Conservation (phyloP, 768 basidiomycete species). For the Obba rivulosa region DNA sequence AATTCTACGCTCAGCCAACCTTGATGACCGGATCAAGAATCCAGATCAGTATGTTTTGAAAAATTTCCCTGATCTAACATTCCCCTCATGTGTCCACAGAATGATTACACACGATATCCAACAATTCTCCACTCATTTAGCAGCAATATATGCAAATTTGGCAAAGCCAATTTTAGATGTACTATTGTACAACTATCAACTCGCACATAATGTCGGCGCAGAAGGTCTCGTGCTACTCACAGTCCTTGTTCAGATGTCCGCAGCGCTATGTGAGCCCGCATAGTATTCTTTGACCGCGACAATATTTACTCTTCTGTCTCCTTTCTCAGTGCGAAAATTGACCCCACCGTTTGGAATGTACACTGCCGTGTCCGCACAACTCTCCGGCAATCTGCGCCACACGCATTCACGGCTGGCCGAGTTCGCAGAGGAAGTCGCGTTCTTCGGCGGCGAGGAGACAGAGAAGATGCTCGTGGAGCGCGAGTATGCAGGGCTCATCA, state of each 20-base stretch:
- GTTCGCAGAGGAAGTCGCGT: constrained; percentile 84
- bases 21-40: constrained; percentile 95
- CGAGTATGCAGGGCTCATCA: constrained; percentile 78
- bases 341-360: constrained; percentile 93
- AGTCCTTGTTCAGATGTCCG: constrained; percentile 77
- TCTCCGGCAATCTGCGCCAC: constrained; percentile 86
- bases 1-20: constrained; percentile 52
- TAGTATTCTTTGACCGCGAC: not conserved
- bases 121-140: constrained; percentile 83
- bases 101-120: constrained; percentile 97
- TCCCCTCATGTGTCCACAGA: constrained; percentile 32
- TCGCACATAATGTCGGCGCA: constrained; percentile 90
- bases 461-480: constrained; percentile 91
- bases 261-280: constrained; percentile 60
- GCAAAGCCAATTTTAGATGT: constrained; percentile 92
- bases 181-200: constrained; percentile 92
- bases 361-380: constrained; percentile 80
- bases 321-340: constrained; percentile 64
- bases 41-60: constrained; percentile 71
- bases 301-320: not conserved
- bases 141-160: constrained; percentile 90
- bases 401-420: constrained; percentile 89
- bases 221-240: constrained; percentile 85
- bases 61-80: not conserved
- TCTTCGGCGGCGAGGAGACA: constrained; percentile 81